Evolutionary conservation across 768 basidiomycete genomes (phyloP).

Genomic region (Lentinus tigrinus): DNA sequence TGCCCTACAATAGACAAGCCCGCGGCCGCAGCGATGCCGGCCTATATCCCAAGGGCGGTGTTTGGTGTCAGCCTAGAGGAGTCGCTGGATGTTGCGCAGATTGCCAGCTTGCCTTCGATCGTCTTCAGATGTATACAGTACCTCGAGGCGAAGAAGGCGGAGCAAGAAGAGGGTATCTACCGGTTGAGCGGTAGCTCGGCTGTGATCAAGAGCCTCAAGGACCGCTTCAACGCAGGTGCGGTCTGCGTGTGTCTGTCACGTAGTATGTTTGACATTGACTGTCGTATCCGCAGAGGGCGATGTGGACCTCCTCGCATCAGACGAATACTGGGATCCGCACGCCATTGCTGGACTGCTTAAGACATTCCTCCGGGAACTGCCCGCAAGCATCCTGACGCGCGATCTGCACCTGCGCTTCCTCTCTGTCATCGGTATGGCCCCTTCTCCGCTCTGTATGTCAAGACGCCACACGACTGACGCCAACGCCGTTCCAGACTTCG

Average conservation of each 20-base stretch:
- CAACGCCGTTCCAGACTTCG: conserved; percentile 61
- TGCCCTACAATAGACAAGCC: conserved; percentile 31
- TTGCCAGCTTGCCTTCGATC: conserved; percentile 89
- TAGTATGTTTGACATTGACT: neutral
- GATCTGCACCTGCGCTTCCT: conserved; percentile 91
- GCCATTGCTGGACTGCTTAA: conserved; percentile 96
- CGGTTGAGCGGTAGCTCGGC: conserved; percentile 92
- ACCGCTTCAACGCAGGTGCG: conserved; percentile 88
- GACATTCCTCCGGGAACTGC: conserved; percentile 89
- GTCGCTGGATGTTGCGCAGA: conserved; percentile 83
- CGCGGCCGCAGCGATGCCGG: conserved; percentile 26
- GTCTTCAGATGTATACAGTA: conserved; percentile 96
- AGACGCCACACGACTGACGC: conserved; percentile 2
- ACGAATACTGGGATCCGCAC: conserved; percentile 97
- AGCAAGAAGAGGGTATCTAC: conserved; percentile 97
- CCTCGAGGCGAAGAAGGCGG: conserved; percentile 89
- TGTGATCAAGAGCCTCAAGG: conserved; percentile 90
- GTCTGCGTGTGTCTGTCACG: neutral
- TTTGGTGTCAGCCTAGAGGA: conserved; percentile 89
- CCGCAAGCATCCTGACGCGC: conserved; percentile 87
- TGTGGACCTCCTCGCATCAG: conserved; percentile 80
- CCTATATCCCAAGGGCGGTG: conserved; percentile 64
- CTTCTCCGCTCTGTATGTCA: conserved; percentile 1
- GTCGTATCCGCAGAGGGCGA: conserved; percentile 75
- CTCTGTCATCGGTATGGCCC: conserved; percentile 80